A percentile compares a stretch with the other conserved stretches of the same genome.
These are phyloP conservation scores for Asterionellopsis glacialis DNA, from an alignment of 108 stramenopile species.

Conservation along the genomic window DNA sequence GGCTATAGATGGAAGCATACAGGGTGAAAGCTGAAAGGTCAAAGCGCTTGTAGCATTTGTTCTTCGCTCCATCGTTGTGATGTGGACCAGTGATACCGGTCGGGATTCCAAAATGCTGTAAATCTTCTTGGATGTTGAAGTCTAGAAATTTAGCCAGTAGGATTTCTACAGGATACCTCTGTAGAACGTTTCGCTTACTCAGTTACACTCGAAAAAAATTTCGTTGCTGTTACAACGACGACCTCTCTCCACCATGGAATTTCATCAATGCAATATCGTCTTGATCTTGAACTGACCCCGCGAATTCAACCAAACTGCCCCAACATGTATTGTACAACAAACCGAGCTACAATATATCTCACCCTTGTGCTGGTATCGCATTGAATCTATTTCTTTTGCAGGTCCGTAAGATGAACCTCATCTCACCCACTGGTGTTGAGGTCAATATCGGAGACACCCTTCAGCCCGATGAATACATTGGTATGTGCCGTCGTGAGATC, in stretches of 20 bases:
- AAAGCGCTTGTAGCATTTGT: too few relatives aligned
- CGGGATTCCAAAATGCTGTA: not conserved
- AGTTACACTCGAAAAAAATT: too few relatives aligned
- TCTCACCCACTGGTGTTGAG: constrained; percentile 94
- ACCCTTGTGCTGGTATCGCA: not conserved
- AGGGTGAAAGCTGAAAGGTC: too few relatives aligned
- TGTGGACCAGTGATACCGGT: not conserved
- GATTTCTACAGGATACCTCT: not conserved
- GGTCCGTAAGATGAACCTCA: constrained; percentile 97
- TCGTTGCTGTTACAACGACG: too few relatives aligned
- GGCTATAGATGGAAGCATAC: too few relatives aligned
- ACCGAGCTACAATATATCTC: not conserved
- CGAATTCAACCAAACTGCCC: too few relatives aligned
- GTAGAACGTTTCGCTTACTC: not conserved
- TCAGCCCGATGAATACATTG: constrained; percentile 96
- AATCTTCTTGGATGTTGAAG: constrained; percentile 9
- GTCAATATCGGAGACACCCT: constrained; percentile 96
- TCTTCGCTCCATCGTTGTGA: too few relatives aligned
- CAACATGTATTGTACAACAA: not conserved
- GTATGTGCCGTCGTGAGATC: constrained; percentile 98
- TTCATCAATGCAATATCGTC: too few relatives aligned
- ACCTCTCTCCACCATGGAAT: too few relatives aligned
- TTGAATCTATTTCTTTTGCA: constrained; percentile 16
- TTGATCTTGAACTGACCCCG: too few relatives aligned
- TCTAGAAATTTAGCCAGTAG: constrained; percentile 8